Evolutionary conservation across 2,329 filamentous ascomycete species (phyloP).

Genomic region (Penicillium sp.): DNA sequence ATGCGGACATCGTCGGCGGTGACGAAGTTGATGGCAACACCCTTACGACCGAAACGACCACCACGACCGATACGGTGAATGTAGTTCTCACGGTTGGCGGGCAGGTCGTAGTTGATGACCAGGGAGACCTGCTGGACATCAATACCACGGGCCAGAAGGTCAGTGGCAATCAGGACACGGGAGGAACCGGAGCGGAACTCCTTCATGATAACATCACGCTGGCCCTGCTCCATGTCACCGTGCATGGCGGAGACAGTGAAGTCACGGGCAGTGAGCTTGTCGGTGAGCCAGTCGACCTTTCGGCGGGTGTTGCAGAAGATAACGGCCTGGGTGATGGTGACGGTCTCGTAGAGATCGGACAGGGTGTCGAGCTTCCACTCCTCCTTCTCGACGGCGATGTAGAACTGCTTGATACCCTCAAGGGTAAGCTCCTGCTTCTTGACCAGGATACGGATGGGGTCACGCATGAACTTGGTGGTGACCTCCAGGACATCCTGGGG

Average conservation of each 20-base stretch:
- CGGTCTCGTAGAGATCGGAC: constrained; percentile 96
- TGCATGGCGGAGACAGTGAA: constrained; percentile 99
- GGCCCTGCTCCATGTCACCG: constrained; percentile 97
- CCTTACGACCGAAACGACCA: constrained; percentile 93
- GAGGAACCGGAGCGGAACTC: constrained; percentile 97
- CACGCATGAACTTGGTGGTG: constrained; percentile 99
- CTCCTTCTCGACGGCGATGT: constrained; percentile 98
- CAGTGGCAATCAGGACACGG: constrained; percentile 92
- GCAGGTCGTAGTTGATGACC: constrained; percentile 98
- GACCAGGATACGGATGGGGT: constrained; percentile 46
- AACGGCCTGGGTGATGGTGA: constrained; percentile 97
- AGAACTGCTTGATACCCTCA: constrained; percentile 97
- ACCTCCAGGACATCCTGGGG: constrained; percentile 98
- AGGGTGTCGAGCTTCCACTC: constrained; percentile 99
- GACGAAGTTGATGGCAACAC: constrained; percentile 99
- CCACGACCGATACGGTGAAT: constrained; percentile 97
- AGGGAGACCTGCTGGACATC: constrained; percentile 97
- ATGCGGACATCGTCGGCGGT: constrained; percentile 98
- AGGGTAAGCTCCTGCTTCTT: constrained; percentile 72
- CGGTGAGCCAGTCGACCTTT: constrained; percentile 99
- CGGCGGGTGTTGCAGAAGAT: constrained; percentile 99
- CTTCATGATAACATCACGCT: constrained; percentile 98
- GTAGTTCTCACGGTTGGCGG: constrained; percentile 98
- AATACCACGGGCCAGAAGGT: constrained; percentile 97
- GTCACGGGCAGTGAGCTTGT: constrained; percentile 98